Evolutionary conservation across 805 yeast genomes (phyloP).

Genomic region (Helenozyma baotianmanensis): DNA sequence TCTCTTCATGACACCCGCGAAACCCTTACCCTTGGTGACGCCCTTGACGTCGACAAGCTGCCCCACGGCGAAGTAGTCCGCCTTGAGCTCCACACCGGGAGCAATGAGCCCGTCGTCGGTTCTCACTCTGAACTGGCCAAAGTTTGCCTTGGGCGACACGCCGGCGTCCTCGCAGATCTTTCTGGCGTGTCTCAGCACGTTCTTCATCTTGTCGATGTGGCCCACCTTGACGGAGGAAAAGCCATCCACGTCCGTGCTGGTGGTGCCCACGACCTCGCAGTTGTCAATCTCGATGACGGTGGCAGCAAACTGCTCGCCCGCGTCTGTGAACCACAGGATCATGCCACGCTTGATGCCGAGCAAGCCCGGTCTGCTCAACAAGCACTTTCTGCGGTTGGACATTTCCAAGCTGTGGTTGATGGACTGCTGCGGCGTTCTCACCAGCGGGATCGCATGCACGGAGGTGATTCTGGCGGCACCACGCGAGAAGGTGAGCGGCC

Average conservation of each 20-base stretch:
- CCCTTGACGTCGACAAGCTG: conserved; percentile 80
- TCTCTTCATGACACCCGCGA: conserved; percentile 97
- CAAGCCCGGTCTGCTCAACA: conserved; percentile 77
- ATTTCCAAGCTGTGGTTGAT: conserved; percentile 64
- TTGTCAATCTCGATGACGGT: conserved; percentile 85
- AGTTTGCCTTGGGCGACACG: conserved; percentile 75
- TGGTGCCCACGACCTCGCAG: conserved; percentile 76
- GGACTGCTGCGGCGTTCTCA: conserved; percentile 44
- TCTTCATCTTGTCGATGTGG: conserved; percentile 64
- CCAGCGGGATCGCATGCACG: conserved; percentile 47
- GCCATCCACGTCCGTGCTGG: conserved; percentile 70
- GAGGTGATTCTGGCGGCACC: conserved; percentile 45
- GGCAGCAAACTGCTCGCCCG: conserved; percentile 71
- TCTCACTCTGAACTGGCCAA: conserved; percentile 78
- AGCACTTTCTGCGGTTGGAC: conserved; percentile 66
- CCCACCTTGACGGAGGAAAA: conserved; percentile 86
- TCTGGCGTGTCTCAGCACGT: conserved; percentile 52
- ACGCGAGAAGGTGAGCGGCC: conserved; percentile 13
- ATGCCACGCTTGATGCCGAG: conserved; percentile 84
- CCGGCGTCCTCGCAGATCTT: conserved; percentile 76
- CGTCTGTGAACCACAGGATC: conserved; percentile 74
- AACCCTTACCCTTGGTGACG: conserved; percentile 88
- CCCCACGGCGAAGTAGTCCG: conserved; percentile 80
- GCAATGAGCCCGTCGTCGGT: conserved; percentile 62
- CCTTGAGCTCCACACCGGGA: conserved; percentile 71